Base-by-base conservation (phyloP, 163 green algal genomes). In the Prototheca cutis region DNA sequence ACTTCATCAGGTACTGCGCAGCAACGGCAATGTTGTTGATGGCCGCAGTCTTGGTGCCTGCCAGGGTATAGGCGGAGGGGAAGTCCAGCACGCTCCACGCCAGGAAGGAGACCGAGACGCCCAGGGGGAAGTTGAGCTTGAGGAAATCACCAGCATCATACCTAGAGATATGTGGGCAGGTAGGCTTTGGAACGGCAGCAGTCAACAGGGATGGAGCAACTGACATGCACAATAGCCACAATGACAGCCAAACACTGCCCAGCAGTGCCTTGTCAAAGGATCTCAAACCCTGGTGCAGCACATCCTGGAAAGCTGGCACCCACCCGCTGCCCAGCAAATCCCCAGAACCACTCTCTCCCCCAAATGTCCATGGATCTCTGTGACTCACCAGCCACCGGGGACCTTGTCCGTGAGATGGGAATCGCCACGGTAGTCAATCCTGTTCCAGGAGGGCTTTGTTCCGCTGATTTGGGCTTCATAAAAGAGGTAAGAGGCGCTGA, bases 121-220 rank as follows among this genome's bases (percentile, higher is more conserved):
- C 61, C 52, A 68, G 34, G 5, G 61, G 61, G 40, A 62, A 61
- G 52, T 68, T 62, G 7, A 68, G 61, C 36, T 68, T 68, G 13
- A 68, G 52, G 15, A 47, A 62, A 29, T 68, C 61, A 5, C 61
- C 61, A 25, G 61, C 61, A 34, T 68, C 61, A 40, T 68, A 68
- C 42, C 36, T 45, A 15, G 36, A 10, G 36, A n/a, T n/a, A n/a
- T n/a, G n/a, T n/a, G n/a, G n/a, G n/a, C n/a, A n/a, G n/a, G n/a
- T n/a, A n/a, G n/a, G n/a, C n/a, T n/a, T n/a, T n/a, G n/a, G n/a
- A n/a, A n/a, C n/a, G n/a, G n/a, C n/a, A n/a, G n/a, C n/a, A n/a
- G n/a, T n/a, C n/a, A n/a, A n/a, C n/a, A n/a, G n/a, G n/a, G n/a
- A n/a, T n/a, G n/a, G n/a, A n/a, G n/a, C n/a, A n/a, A n/a, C n/a